Evolutionary conservation across 441 rosid species (phyloP).

Genomic region (Isatis lusitanica): DNA sequence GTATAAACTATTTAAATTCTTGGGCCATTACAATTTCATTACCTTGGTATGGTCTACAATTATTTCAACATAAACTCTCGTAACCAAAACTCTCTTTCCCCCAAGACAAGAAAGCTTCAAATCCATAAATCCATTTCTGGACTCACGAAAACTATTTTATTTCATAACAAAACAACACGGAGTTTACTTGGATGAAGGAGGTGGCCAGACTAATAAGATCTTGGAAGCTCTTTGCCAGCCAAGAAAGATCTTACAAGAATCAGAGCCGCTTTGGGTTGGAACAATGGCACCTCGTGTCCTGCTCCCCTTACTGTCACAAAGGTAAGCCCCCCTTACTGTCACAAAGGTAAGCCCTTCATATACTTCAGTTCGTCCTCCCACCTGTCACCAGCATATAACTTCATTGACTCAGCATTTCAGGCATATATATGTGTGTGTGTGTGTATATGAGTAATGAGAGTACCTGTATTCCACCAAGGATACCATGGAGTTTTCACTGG

Average conservation of each 20-base stretch:
- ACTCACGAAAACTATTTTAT: no score
- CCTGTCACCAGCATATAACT: constrained; percentile 38
- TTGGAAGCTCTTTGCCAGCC: constrained; percentile 51
- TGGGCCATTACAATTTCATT: no score
- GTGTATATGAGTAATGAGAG: background rate
- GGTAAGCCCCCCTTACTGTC: constrained; percentile 79
- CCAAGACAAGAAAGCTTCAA: no score
- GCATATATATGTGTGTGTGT: background rate
- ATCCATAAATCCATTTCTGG: no score
- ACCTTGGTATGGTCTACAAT: no score
- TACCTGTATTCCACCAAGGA: constrained; percentile 84
- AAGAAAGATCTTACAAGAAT: constrained; percentile 67
- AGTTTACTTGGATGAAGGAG: no score
- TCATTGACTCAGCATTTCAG: background rate
- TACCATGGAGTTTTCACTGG: constrained; percentile 67
- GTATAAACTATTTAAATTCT: no score
- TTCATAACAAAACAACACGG: background rate
- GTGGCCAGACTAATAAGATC: constrained; percentile 12
- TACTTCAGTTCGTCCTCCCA: constrained; percentile 85
- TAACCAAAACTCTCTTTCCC: no score
- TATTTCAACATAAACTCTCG: no score
- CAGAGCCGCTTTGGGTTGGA: constrained; percentile 61
- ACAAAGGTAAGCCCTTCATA: constrained; percentile 76
- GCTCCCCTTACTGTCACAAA: constrained; percentile 87
- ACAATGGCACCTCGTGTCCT: constrained; percentile 79